Evolutionary conservation across 176 grass and related monocot species (phyloP).

Genomic region (Themeda triandra): DNA sequence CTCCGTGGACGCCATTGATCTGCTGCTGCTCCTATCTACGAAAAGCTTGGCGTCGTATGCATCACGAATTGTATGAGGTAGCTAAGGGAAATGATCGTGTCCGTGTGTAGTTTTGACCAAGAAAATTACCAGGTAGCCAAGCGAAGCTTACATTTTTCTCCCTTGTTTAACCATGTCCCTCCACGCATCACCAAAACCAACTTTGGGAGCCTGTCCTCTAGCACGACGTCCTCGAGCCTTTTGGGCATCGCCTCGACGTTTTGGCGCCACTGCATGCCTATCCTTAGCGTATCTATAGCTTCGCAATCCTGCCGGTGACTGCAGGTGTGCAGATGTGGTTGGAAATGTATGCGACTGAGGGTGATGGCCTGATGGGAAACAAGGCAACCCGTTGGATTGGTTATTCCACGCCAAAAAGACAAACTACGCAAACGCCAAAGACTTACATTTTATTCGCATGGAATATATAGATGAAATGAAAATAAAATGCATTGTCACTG

Average conservation of each 20-base stretch:
- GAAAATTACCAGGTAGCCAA: neutral
- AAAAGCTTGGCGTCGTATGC: neutral
- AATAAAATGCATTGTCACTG: neutral
- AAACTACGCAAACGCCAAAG: neutral
- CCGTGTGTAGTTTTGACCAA: neutral
- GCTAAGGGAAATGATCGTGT: neutral
- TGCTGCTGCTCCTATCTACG: neutral
- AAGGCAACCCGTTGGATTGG: neutral
- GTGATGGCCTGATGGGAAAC: neutral
- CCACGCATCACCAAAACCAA: neutral
- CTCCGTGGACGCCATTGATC: neutral
- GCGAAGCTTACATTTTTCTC: too few relatives aligned
- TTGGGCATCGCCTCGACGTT: constrained; percentile 7
- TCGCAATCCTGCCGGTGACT: neutral
- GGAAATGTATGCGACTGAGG: neutral
- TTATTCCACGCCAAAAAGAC: neutral
- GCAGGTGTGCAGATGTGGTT: neutral
- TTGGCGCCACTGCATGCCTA: constrained; percentile 1
- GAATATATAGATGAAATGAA: neutral
- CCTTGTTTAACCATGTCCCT: too few relatives aligned
- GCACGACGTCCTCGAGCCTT: neutral
- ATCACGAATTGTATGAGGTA: neutral
- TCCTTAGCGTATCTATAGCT: neutral
- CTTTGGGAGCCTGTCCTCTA: constrained; percentile 16
- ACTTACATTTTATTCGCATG: neutral